phyloP scores from a whole-genome alignment of 371 early-diverging fungal species.

The Polyrhizophydium stewartii region DNA sequence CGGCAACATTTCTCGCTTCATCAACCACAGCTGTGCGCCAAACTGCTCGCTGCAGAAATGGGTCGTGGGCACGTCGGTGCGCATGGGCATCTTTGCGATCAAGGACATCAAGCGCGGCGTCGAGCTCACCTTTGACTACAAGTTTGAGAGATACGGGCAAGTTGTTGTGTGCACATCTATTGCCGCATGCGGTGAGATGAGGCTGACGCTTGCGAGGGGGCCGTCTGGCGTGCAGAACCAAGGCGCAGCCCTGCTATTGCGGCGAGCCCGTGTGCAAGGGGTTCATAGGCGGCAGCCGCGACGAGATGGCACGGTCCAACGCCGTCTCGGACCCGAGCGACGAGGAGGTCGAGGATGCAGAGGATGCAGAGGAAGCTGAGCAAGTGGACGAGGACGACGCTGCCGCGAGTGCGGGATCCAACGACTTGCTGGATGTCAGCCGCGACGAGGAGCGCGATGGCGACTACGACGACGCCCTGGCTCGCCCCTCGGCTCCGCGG shows the following conservation, averaged over 20 bases:
- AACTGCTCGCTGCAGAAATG: conserved; percentile 57
- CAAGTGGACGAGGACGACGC: neutral
- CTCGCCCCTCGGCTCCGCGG: neutral
- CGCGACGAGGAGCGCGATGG: conserved; percentile 7
- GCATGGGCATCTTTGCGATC: conserved; percentile 51
- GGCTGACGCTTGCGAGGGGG: no score
- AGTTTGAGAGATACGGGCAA: conserved; percentile 55
- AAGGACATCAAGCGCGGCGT: conserved; percentile 38
- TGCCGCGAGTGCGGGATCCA: conserved; percentile 3
- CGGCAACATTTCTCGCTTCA: conserved; percentile 58
- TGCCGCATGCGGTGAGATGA: neutral
- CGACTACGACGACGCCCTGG: neutral
- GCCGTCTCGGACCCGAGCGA: no score
- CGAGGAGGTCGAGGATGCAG: conserved; percentile 12
- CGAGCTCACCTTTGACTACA: conserved; percentile 63
- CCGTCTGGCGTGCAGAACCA: conserved; percentile 50
- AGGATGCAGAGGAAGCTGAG: conserved; percentile 16
- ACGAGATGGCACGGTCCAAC: no score
- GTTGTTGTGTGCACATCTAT: neutral
- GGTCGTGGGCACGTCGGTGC: conserved; percentile 37
- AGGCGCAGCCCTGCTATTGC: conserved; percentile 91
- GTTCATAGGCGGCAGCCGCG: conserved; percentile 68
- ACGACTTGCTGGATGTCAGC: conserved; percentile 6
- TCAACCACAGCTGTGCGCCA: conserved; percentile 63
- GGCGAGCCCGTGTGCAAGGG: conserved; percentile 87